phyloP scores from a whole-genome alignment of 192 early-diverging fungal genomes.

The Coemansia asiatica region DNA sequence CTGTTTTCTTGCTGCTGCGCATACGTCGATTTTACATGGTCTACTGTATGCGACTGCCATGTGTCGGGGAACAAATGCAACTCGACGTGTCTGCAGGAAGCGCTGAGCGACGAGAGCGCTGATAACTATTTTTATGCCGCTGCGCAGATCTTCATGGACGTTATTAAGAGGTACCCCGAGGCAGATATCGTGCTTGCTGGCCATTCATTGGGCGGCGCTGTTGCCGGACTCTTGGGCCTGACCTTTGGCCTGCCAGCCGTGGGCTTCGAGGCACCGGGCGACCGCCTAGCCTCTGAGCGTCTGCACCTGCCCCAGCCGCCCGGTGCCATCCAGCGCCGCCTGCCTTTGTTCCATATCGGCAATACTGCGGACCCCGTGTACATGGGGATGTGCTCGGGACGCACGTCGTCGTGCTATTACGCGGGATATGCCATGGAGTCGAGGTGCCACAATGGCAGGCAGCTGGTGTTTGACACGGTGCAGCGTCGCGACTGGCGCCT shows the following conservation, averaged over 20 bases:
- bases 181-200: conserved; percentile 79
- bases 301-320: conserved; percentile 76
- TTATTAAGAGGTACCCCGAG: conserved; percentile 65
- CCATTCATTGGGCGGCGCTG: conserved; percentile 80
- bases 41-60: conserved; percentile 82
- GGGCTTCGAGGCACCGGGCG: conserved; percentile 83
- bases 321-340: conserved; percentile 48
- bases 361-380: conserved; percentile 91
- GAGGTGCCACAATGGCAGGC: conserved; percentile 78
- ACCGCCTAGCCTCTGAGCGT: conserved; percentile 70
- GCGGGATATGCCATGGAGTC: conserved; percentile 76
- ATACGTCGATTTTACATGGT: conserved; percentile 77
- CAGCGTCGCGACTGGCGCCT: conserved; percentile 63
- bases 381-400: conserved; percentile 77
- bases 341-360: conserved; percentile 91
- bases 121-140: conserved; percentile 51
- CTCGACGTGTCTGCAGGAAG: conserved; percentile 61
- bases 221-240: conserved; percentile 74
- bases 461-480: conserved; percentile 70
- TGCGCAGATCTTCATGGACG: conserved; percentile 67
- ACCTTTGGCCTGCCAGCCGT: conserved; percentile 84
- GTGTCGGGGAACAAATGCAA: conserved; percentile 60
- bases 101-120: conserved; percentile 60
- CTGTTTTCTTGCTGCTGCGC: conserved; percentile 98
- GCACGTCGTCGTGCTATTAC: conserved; percentile 65